These are phyloP conservation scores for Nelumbo lutea DNA, from an alignment of 164 flowering plant genomes.

Conservation along the genomic window DNA sequence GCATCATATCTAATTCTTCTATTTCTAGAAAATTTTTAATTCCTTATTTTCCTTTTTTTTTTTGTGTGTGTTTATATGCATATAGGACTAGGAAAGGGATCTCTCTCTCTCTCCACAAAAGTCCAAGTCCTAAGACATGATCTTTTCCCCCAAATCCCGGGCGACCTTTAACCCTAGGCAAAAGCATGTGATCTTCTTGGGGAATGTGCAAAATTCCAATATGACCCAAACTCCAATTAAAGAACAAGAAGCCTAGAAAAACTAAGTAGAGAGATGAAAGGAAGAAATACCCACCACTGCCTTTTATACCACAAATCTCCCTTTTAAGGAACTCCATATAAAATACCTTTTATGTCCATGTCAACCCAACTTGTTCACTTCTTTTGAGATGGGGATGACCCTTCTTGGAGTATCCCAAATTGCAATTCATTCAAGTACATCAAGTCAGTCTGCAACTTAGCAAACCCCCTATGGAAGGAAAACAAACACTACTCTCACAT, in stretches of 20 bases:
- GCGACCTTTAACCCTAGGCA: conserved; percentile 24
- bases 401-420: conserved; percentile 3
- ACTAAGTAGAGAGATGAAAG: conserved; percentile 1
- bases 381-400: conserved; percentile 24
- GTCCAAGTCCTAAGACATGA: conserved; percentile 16
- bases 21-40: too few species aligned
- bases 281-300: conserved; percentile 14
- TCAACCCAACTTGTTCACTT: conserved; percentile 24
- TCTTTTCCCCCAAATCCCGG: conserved; percentile 61
- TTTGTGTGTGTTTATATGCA: too few species aligned
- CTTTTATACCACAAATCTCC: not conserved
- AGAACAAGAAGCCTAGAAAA: not conserved
- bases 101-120: not conserved
- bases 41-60: too few species aligned
- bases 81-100: not conserved
- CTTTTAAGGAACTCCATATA: conserved; percentile 4
- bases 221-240: conserved; percentile 14
- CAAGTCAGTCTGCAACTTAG: not conserved
- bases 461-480: not conserved
- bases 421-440: not conserved
- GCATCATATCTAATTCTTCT: too few species aligned
- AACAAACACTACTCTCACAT: not conserved
- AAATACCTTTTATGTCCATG: not conserved
- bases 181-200: conserved; percentile 34
- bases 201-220: conserved; percentile 35